Percentiles rank a stretch among this genome's conserved stretches.
phyloP scores from a whole-genome alignment of 148 eudicot genomes.

The Fallopia convolvulus region DNA sequence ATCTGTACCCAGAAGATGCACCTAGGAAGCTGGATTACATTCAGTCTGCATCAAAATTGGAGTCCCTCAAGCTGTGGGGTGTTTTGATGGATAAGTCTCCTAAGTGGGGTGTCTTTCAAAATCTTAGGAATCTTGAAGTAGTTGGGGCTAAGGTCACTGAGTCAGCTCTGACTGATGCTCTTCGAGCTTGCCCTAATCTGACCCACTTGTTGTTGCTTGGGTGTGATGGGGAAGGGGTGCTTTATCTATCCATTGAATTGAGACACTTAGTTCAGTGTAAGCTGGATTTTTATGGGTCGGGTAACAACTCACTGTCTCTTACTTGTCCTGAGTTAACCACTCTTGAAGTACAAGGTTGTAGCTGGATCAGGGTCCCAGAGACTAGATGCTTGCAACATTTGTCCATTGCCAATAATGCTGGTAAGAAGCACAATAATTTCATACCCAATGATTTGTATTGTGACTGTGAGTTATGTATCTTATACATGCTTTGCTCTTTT shows the following conservation, averaged over 20 bases:
- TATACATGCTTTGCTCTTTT: not conserved
- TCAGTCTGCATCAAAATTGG: slow-evolving; percentile 51
- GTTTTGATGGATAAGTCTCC: slow-evolving; percentile 70
- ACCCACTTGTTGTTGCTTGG: slow-evolving; percentile 65
- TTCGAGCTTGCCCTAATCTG: slow-evolving; percentile 70
- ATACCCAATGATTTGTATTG: not conserved
- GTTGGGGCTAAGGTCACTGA: slow-evolving; percentile 78
- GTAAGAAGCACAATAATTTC: slow-evolving; percentile 23
- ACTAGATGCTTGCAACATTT: slow-evolving; percentile 52
- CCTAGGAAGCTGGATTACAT: slow-evolving; percentile 57
- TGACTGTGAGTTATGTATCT: not conserved
- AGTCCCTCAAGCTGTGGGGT: slow-evolving; percentile 80
- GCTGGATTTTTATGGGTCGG: slow-evolving; percentile 68
- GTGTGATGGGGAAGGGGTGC: slow-evolving; percentile 79
- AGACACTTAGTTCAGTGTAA: slow-evolving; percentile 63
- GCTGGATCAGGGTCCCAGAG: slow-evolving; percentile 56
- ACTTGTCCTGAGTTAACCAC: slow-evolving; percentile 48
- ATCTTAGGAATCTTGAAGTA: slow-evolving; percentile 67
- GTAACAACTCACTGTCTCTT: slow-evolving; percentile 45
- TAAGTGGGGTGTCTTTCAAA: slow-evolving; percentile 59
- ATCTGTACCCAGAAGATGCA: slow-evolving; percentile 19
- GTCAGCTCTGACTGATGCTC: slow-evolving; percentile 44
- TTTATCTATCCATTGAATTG: slow-evolving; percentile 41
- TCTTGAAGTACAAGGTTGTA: slow-evolving; percentile 85
- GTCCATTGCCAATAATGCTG: slow-evolving; percentile 64